Evolutionary conservation across 192 early-diverging fungal genomes (phyloP).

Genomic region (Backusella morwellensis): DNA sequence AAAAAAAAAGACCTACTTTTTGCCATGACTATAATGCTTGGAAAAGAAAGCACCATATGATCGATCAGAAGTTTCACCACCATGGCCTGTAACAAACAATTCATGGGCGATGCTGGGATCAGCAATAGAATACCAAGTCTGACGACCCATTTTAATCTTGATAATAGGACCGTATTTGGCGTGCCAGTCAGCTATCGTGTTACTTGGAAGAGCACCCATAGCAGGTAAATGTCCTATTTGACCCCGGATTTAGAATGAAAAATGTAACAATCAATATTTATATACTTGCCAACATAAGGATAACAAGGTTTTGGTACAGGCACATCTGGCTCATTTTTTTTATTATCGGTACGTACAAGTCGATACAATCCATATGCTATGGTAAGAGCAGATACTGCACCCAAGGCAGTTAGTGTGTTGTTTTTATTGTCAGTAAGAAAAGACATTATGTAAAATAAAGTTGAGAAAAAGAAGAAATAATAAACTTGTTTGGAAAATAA

Average conservation of each 20-base stretch:
- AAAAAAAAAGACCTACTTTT: not conserved
- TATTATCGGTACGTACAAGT: not conserved
- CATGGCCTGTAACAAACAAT: not conserved
- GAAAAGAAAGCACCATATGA: not conserved
- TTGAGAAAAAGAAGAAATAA: not conserved
- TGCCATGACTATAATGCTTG: not conserved
- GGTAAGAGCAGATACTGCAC: not conserved
- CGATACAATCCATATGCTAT: not conserved
- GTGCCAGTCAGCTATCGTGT: not conserved
- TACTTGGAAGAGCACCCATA: not conserved
- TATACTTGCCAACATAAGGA: not conserved
- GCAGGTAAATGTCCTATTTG: not conserved
- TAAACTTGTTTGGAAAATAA: not conserved
- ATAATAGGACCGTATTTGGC: not conserved
- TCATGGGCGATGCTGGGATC: constrained; percentile 2
- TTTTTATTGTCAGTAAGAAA: not conserved
- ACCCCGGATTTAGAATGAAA: not conserved
- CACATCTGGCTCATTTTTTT: not conserved
- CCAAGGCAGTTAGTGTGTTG: not conserved
- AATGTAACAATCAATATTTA: not conserved
- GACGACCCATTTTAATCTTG: not conserved
- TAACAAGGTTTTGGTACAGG: not conserved
- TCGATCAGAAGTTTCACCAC: not conserved
- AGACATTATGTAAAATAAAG: not conserved
- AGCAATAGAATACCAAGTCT: not conserved